Evolutionary conservation across 2,329 filamentous ascomycete species (phyloP).

Genomic region (Monosporascus sp.): DNA sequence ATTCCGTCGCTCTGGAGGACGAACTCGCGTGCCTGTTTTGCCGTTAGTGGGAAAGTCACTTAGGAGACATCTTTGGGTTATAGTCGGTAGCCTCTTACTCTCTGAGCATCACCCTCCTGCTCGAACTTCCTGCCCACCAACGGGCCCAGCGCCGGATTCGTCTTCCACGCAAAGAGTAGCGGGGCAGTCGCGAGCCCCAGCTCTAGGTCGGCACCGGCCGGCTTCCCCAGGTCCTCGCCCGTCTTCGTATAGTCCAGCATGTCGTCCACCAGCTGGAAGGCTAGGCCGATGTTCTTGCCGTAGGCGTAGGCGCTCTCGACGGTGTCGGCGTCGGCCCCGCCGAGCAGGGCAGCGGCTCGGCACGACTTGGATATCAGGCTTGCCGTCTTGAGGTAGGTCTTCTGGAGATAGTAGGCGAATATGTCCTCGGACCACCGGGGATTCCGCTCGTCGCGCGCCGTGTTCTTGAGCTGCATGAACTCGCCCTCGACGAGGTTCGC

Average conservation of each 20-base stretch:
- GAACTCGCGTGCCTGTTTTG: slow-evolving; percentile 70
- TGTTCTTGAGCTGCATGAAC: slow-evolving; percentile 99
- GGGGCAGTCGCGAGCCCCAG: slow-evolving; percentile 91
- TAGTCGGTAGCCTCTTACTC: slow-evolving; percentile 49
- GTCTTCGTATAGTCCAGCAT: slow-evolving; percentile 94
- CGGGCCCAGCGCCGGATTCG: slow-evolving; percentile 74
- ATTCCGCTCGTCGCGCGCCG: slow-evolving; percentile 76
- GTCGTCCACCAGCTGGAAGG: slow-evolving; percentile 96
- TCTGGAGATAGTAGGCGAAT: slow-evolving; percentile 89
- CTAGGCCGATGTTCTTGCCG: slow-evolving; percentile 86
- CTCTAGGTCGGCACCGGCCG: slow-evolving; percentile 88
- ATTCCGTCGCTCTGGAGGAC: slow-evolving; percentile 81
- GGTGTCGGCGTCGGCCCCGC: slow-evolving; percentile 67
- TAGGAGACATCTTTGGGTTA: neutral
- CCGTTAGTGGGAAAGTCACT: slow-evolving; percentile 3
- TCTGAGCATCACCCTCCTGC: slow-evolving; percentile 74
- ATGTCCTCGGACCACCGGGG: slow-evolving; percentile 85
- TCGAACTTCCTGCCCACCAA: slow-evolving; percentile 90
- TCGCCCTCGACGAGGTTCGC: slow-evolving; percentile 97
- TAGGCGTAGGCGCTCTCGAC: slow-evolving; percentile 90
- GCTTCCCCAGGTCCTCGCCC: slow-evolving; percentile 83
- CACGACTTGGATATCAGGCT: slow-evolving; percentile 95
- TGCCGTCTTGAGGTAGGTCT: slow-evolving; percentile 96
- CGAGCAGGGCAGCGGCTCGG: slow-evolving; percentile 80
- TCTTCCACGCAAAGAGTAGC: slow-evolving; percentile 91